Percentiles rank a stretch among this genome's conserved stretches.
These are phyloP conservation scores for Cyberlindnera euphorbiiphila DNA, from an alignment of 805 yeast genomes.

Conservation along the genomic window DNA sequence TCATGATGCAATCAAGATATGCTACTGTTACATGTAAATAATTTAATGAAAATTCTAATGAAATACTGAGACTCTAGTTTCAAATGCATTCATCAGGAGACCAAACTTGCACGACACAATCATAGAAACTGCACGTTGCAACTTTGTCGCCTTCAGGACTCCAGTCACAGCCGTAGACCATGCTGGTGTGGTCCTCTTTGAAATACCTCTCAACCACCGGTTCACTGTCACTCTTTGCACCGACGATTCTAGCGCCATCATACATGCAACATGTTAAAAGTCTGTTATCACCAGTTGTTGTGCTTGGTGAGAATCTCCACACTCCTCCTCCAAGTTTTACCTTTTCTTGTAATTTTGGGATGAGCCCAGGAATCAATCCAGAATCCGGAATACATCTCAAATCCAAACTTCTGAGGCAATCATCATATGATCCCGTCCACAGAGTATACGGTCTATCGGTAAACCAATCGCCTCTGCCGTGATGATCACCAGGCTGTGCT, in stretches of 20 bases:
- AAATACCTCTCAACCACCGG: constrained; percentile 39
- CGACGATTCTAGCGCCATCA: constrained; percentile 78
- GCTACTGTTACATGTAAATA: too few relatives aligned
- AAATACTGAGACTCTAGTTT: not conserved
- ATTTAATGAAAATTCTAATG: too few relatives aligned
- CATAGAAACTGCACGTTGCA: constrained; percentile 91
- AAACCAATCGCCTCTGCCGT: constrained; percentile 40
- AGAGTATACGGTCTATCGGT: constrained; percentile 41
- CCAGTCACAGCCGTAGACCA: constrained; percentile 98
- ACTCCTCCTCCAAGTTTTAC: constrained; percentile 86
- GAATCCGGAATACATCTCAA: constrained; percentile 47
- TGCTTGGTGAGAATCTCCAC: constrained; percentile 80
- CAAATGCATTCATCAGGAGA: constrained; percentile 15
- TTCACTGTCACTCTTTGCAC: constrained; percentile 26
- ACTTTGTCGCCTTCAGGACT: constrained; percentile 41
- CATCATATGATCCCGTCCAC: constrained; percentile 94
- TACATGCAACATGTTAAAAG: constrained; percentile 91
- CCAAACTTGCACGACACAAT: constrained; percentile 80
- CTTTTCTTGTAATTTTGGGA: constrained; percentile 44
- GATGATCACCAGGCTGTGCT: constrained; percentile 36
- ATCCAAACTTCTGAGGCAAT: constrained; percentile 65
- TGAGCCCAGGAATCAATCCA: constrained; percentile 42
- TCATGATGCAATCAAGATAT: constrained; percentile 6
- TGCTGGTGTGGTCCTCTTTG: constrained; percentile 76
- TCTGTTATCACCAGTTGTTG: constrained; percentile 36